Percentiles rank a stretch among this genome's conserved stretches.
phyloP scores from a whole-genome alignment of 2,329 filamentous ascomycete genomes.

The Aspergillus hiratsukae region DNA sequence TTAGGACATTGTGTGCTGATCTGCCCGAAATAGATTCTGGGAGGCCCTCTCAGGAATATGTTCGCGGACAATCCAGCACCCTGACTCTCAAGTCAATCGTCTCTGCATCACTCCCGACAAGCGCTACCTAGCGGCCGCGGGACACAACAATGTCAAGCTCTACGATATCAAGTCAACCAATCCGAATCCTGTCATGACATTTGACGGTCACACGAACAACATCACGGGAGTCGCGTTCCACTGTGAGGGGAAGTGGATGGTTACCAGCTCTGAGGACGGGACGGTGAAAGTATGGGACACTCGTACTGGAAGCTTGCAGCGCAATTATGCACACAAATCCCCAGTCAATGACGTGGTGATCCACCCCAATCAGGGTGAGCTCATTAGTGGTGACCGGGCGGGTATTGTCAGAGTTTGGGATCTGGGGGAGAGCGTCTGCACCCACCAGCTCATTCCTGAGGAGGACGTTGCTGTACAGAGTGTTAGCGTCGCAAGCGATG shows the following conservation, averaged over 20 bases:
- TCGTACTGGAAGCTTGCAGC: conserved; percentile 75
- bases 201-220: conserved; percentile 93
- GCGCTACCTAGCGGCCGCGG: conserved; percentile 79
- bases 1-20: neutral
- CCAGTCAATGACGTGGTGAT: conserved; percentile 99
- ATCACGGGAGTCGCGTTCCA: conserved; percentile 97
- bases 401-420: conserved; percentile 97
- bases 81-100: conserved; percentile 96
- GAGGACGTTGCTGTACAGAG: conserved; percentile 91
- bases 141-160: conserved; percentile 85
- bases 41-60: conserved; percentile 97
- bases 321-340: conserved; percentile 85
- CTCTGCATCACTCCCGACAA: conserved; percentile 98
- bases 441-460: conserved; percentile 91
- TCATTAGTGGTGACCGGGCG: conserved; percentile 90
- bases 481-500: conserved; percentile 93
- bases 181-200: conserved; percentile 84
- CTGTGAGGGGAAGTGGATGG: conserved; percentile 99
- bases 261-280: conserved; percentile 93
- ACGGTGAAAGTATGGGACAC: conserved; percentile 98
- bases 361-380: conserved; percentile 95
- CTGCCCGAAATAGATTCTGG: conserved; percentile 68
- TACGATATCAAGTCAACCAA: conserved; percentile 99
- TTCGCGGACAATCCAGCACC: conserved; percentile 94
- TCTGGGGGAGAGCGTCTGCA: conserved; percentile 92